Evolutionary conservation across 805 yeast species (phyloP).

Genomic region (Saccharomycopsis fermentans): DNA sequence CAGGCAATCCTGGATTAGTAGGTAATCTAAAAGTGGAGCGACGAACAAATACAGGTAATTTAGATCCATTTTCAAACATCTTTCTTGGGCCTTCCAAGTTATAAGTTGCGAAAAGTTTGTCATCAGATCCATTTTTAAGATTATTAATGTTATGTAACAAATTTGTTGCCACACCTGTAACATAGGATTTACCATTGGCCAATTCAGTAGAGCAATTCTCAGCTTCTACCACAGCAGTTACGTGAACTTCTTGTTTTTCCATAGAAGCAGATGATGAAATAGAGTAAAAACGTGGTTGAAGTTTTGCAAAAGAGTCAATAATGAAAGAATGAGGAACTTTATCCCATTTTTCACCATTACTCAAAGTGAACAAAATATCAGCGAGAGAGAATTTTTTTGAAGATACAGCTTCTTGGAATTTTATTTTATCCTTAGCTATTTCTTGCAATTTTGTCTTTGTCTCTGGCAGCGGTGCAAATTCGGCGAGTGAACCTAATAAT

Average conservation of each 20-base stretch:
- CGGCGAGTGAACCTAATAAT: conserved; percentile 57
- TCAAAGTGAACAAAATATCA: conserved; percentile 54
- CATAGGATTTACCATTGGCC: conserved; percentile 20
- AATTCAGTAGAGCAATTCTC: conserved; percentile 25
- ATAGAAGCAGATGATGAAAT: conserved; percentile 81
- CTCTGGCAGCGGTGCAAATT: conserved; percentile 67
- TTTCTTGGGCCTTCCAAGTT: conserved; percentile 80
- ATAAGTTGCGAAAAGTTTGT: conserved; percentile 34
- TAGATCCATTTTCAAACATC: conserved; percentile 29
- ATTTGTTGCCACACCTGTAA: conserved; percentile 82
- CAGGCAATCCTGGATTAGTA: conserved; percentile 68
- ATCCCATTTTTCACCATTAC: conserved; percentile 61
- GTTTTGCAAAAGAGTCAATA: conserved; percentile 66
- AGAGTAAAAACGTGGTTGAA: conserved; percentile 93
- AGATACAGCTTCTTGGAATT: conserved; percentile 58
- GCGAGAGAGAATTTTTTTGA: conserved; percentile 59
- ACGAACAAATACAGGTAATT: conserved; percentile 85
- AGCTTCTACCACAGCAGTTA: conserved; percentile 90
- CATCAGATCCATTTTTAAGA: conserved; percentile 39
- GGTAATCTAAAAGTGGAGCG: conserved; percentile 94
- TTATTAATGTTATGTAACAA: conserved; percentile 64
- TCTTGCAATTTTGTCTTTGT: conserved; percentile 38
- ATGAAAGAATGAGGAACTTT: conserved; percentile 75
- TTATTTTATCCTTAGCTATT: conserved; percentile 58
- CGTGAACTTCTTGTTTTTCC: conserved; percentile 65